A percentile compares a stretch with the other conserved stretches of the same genome.
phyloP scores from a whole-genome alignment of 257 asterid species.

The Solanum piurae region DNA sequence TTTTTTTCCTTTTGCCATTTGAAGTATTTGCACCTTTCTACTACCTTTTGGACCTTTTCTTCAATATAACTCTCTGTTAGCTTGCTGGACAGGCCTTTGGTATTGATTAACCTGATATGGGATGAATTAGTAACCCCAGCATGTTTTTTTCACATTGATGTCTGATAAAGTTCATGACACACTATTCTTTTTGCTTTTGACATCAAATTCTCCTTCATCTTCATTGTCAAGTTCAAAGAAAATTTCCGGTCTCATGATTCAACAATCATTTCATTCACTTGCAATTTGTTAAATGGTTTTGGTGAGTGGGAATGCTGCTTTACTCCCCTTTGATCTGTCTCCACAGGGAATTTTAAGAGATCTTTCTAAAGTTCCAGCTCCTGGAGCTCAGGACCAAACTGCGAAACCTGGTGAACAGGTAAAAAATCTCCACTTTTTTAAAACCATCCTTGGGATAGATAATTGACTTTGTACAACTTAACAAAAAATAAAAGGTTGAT shows the following conservation, averaged over 20 bases:
- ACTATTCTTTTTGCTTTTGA: not conserved
- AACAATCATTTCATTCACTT: not conserved
- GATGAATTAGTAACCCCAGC: not conserved
- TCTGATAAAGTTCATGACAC: not conserved
- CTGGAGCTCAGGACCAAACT: conserved; percentile 38
- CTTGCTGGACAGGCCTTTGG: not conserved
- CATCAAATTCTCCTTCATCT: not conserved
- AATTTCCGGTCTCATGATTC: not conserved
- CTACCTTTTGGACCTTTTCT: not conserved
- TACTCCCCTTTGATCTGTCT: not conserved
- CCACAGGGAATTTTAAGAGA: conserved; percentile 83
- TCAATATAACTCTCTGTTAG: not conserved
- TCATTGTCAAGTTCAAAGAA: not conserved
- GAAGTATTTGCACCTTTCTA: not conserved
- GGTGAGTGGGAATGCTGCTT: not conserved
- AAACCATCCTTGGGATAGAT: not conserved
- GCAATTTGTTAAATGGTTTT: not conserved
- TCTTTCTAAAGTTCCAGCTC: conserved; percentile 57
- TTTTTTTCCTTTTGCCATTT: not conserved
- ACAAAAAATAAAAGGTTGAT: not conserved
- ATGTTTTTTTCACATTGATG: not conserved
- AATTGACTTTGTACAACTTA: not conserved
- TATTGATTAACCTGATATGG: not conserved
- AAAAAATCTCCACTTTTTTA: not conserved
- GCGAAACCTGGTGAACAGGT: conserved; percentile 46